Evolutionary conservation across 176 grass and related monocot species (phyloP), one percentile per base, ranked within the genome.

Genomic region (Oropetium thomaeum): DNA sequence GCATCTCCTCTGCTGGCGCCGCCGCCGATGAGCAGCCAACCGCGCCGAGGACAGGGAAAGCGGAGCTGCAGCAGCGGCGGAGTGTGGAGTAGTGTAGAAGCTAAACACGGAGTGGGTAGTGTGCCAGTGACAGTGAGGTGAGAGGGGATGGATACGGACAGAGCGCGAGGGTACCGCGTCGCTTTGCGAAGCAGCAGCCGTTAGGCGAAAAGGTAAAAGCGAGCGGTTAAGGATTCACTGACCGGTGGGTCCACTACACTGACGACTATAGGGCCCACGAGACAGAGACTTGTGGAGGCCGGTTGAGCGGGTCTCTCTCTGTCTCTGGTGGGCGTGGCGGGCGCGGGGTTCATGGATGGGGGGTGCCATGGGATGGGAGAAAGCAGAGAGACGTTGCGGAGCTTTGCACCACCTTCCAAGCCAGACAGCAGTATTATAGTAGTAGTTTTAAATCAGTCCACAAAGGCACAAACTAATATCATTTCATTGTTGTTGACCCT

Each of bases 11-110:
- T 9, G 4, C 54, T 37, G 0, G 44, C 49, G 53, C 54, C 47
- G 0, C 55, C 49, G 53, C 5, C 52, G 22, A 1, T 26, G 52
- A 26, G 58, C 73, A 64, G 32, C 53, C 67, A 70, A 7, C 20
- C 8, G 49, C 33, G 51, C n/a, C 33, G 7, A 51, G 47, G 14
- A 3, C 2, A 7, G 49, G 70, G 32, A 1, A 20, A 48, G 44
- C 32, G 7, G 48, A 25, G 32, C 34, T 39, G 4, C 43, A 15
- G 39, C 38, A 37, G 76, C 73, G 62, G 71, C 28, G 53, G 30
- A 58, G 76, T 26, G 55, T 26, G 55, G 57, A 84, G 85, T 81
- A 74, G 86, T 37, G 79, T 72, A 37, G 71, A 90, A 87, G 67
- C 30, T 19, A 75, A 4, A 0, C 6, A 80, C 19, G 67, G 47